Evolutionary conservation across 176 grass and related monocot genomes (phyloP).

Genomic region (maize (Zea mays)): Zm-B73-REFERENCE-NAM-5.0 NC_050097.1:1819501-1820000

Average conservation of each 20-base stretch:
- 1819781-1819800: not conserved
- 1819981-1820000: constrained; percentile 92
- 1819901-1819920: constrained; percentile 83
- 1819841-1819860: constrained; percentile 73
- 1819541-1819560: constrained; percentile 90
- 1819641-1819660: constrained; percentile 95
- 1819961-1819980: constrained; percentile 82
- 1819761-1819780: constrained; percentile 5
- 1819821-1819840: constrained; percentile 8
- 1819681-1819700: constrained; percentile 70
- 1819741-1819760: constrained; percentile 77
- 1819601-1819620: constrained; percentile 5
- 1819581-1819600: not conserved
- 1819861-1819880: constrained; percentile 92
- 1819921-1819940: constrained; percentile 76
- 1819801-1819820: constrained; percentile 3
- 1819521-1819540: constrained; percentile 56
- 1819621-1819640: constrained; percentile 39
- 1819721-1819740: constrained; percentile 95
- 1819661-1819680: constrained; percentile 89
- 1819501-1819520: constrained; percentile 62
- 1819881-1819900: constrained; percentile 77
- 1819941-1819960: constrained; percentile 66
- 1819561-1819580: not conserved
- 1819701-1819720: constrained; percentile 79